Conservation (phyloP, 495 filamentous ascomycete genomes). For the Pyrenula aspistea region DNA sequence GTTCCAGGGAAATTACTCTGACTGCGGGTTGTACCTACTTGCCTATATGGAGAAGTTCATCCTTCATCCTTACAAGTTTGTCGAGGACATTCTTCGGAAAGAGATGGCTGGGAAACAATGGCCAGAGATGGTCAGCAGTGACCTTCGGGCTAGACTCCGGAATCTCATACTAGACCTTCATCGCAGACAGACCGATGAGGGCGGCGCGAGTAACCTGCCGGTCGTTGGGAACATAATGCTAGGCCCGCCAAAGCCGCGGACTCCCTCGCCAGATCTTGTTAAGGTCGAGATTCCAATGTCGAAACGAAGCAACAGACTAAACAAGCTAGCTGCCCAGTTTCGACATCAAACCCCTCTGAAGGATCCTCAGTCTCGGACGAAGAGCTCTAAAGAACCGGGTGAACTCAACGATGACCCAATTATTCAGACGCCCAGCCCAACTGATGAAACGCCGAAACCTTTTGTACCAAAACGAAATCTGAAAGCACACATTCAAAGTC, state of each 20-base stretch:
- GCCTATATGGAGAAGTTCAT: conserved; percentile 76
- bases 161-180: conserved; percentile 37
- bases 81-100: conserved; percentile 36
- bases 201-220: background rate
- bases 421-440: too few species aligned
- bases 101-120: conserved; percentile 40
- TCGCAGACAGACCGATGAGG: conserved; percentile 28
- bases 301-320: too few species aligned
- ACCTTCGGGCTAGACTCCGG: conserved; percentile 40
- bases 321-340: too few species aligned
- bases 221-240: background rate
- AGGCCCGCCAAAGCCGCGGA: background rate
- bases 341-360: too few species aligned
- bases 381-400: too few species aligned
- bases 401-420: too few species aligned
- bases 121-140: conserved; percentile 36
- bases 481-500: too few species aligned
- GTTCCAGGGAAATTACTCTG: conserved; percentile 68
- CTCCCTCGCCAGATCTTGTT: too few species aligned
- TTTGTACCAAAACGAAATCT: too few species aligned
- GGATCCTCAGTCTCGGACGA: too few species aligned
- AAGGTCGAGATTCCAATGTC: too few species aligned
- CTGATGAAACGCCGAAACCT: too few species aligned
- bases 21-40: conserved; percentile 80
- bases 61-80: conserved; percentile 51